Conservation (phyloP, 495 filamentous ascomycete genomes). For the Aspergillus avenaceus region DNA sequence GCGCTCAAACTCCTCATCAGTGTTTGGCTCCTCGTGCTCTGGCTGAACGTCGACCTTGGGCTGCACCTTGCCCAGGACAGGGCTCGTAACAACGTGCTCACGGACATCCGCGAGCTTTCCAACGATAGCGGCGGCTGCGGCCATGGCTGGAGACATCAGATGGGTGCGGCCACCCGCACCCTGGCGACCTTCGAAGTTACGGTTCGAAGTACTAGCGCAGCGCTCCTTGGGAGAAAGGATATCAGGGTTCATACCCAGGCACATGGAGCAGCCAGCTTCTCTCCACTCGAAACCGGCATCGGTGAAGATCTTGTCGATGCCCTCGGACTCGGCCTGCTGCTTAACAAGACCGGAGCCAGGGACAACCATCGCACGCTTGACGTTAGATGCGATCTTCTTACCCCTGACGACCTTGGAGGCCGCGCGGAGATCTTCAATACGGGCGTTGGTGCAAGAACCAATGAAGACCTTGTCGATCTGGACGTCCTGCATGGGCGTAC, state of each 20-base stretch:
- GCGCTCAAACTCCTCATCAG: slow-evolving; percentile 72
- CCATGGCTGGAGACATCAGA: slow-evolving; percentile 96
- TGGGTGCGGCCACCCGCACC: slow-evolving; percentile 91
- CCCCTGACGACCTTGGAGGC: slow-evolving; percentile 83
- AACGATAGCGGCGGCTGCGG: slow-evolving; percentile 81
- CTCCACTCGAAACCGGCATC: slow-evolving; percentile 97
- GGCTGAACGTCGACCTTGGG: slow-evolving; percentile 55
- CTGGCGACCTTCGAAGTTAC: slow-evolving; percentile 96
- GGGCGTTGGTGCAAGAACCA: slow-evolving; percentile 94
- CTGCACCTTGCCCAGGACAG: slow-evolving; percentile 53
- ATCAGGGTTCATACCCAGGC: slow-evolving; percentile 98
- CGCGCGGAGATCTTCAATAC: slow-evolving; percentile 92
- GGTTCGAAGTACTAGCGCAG: slow-evolving; percentile 92
- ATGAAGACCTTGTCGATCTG: slow-evolving; percentile 94
- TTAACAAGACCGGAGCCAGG: slow-evolving; percentile 95
- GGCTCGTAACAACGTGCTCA: slow-evolving; percentile 60
- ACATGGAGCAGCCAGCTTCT: slow-evolving; percentile 98
- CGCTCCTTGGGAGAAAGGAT: slow-evolving; percentile 92
- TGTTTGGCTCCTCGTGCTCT: slow-evolving; percentile 66
- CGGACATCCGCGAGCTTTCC: slow-evolving; percentile 91
- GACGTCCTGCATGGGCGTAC: slow-evolving; percentile 88
- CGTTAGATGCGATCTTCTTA: slow-evolving; percentile 76
- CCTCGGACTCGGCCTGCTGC: slow-evolving; percentile 85
- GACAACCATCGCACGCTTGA: slow-evolving; percentile 93
- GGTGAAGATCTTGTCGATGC: slow-evolving; percentile 85